phyloP scores from a whole-genome alignment of 2,329 filamentous ascomycete genomes.

The Penicillium janthinellum region DNA sequence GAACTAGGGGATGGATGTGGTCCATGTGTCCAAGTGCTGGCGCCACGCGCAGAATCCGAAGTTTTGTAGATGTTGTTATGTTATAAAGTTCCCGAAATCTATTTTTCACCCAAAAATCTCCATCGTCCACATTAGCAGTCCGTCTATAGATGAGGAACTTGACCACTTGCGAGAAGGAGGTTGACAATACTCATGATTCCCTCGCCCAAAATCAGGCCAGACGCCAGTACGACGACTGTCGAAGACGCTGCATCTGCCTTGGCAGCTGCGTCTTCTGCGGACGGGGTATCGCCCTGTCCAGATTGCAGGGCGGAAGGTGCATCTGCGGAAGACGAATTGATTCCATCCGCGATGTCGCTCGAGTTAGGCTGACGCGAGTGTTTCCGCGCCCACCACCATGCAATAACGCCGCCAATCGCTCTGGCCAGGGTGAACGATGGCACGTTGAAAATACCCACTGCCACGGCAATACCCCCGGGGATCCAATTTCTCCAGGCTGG shows the following conservation, averaged over 20 bases:
- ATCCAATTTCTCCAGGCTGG: slow-evolving; percentile 70
- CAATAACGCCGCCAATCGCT: slow-evolving; percentile 74
- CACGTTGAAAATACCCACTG: slow-evolving; percentile 97
- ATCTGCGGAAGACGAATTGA: slow-evolving; percentile 1
- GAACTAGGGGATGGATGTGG: too few relatives aligned
- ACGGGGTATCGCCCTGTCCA: neutral
- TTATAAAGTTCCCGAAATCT: neutral
- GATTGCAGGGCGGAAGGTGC: neutral
- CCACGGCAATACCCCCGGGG: slow-evolving; percentile 85
- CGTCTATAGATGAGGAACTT: slow-evolving; percentile 69
- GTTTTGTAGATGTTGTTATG: too few relatives aligned
- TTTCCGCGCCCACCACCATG: slow-evolving; percentile 73
- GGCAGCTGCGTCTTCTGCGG: slow-evolving; percentile 47
- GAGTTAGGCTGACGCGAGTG: slow-evolving; percentile 20
- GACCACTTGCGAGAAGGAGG: slow-evolving; percentile 73
- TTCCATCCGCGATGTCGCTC: neutral
- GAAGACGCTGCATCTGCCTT: slow-evolving; percentile 49
- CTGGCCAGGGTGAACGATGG: slow-evolving; percentile 92
- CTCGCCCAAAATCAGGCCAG: slow-evolving; percentile 88
- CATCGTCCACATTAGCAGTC: too few relatives aligned
- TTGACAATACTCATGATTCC: slow-evolving; percentile 92
- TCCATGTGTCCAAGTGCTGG: too few relatives aligned
- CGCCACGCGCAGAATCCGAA: too few relatives aligned
- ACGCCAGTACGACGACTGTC: slow-evolving; percentile 83
- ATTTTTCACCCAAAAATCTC: neutral